Percentiles rank a stretch among this genome's conserved stretches.
Conservation (phyloP, 169 alveolate genomes). For the Cryptosporidium sp. region DNA sequence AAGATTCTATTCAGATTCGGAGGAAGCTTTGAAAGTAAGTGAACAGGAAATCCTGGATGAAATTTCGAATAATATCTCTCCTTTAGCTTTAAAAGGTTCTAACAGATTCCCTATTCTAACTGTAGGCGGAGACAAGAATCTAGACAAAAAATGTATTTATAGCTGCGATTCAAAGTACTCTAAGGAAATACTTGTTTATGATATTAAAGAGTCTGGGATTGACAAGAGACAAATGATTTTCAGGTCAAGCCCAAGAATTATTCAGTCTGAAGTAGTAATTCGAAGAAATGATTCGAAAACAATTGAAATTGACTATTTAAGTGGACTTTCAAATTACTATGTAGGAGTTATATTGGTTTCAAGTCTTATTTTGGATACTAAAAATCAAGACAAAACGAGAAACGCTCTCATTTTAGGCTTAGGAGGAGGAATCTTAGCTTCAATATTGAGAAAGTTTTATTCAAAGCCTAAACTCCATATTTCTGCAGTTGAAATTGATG, state of each 20-base stretch:
- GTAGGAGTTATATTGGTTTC: conserved; percentile 49
- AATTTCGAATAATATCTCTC: conserved; percentile 26
- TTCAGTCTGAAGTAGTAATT: conserved; percentile 58
- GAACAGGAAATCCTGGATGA: conserved; percentile 16
- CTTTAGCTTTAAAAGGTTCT: conserved; percentile 52
- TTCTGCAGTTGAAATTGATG: conserved; percentile 57
- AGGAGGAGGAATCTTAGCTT: conserved; percentile 63
- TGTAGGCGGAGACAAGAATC: conserved; percentile 22
- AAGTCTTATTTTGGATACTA: conserved; percentile 3
- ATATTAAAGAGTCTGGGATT: conserved; percentile 16
- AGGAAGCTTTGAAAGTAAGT: not conserved
- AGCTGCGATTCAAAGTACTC: conserved; percentile 39
- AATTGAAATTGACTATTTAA: conserved; percentile 13
- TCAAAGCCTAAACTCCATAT: not conserved
- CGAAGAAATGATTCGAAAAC: not conserved
- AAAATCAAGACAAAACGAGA: not conserved
- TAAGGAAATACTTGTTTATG: conserved; percentile 34
- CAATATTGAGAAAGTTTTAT: conserved; percentile 17
- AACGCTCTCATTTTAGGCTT: conserved; percentile 49
- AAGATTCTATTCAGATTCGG: conserved; percentile 13
- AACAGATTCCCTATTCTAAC: conserved; percentile 51
- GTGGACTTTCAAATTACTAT: conserved; percentile 46
- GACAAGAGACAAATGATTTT: conserved; percentile 61
- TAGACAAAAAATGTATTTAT: conserved; percentile 7
- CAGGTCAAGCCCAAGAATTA: conserved; percentile 59